Evolutionary conservation across 2,329 filamentous ascomycete genomes (phyloP), one percentile per base, ranked within the genome.

Genomic region (Clarireedia homoeocarpa): DNA sequence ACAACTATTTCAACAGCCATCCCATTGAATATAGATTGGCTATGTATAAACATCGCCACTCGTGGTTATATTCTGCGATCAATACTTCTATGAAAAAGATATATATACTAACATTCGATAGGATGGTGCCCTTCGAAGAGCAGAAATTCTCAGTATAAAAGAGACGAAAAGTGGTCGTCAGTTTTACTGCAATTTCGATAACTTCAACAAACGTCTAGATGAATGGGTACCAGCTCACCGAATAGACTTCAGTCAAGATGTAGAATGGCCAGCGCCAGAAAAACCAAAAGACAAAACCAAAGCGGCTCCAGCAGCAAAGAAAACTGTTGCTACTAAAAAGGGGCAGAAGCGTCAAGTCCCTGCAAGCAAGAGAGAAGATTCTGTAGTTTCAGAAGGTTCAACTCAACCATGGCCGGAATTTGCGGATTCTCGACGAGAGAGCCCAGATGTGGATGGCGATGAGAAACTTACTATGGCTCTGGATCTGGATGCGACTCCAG

Each of bases 131-230:
- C 81, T 88, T 59, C 86, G 94, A 65, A 91, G 94, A 74, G 94
- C 94, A 65, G 94, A 99, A 71, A 96, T 99, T 61, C 76, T 99
- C n/a, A 94, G 90, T 58, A 95, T 97, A 65, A 86, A 89, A 68
- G 89, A 91, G 58, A 88, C 89, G 23, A 95, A 95, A 72, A 92
- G 89, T 66, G 86, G 88, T 15, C 86, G 89, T 40, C 66, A 68
- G 45, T 68, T 66, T 48, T 68, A 68, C 49, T 67, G 65, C 54
- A 67, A 68, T 56, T 68, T 68, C 46, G 64, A 67, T 40, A 68
- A 68, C 47, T 68, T 66, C 59, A 68, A 68, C 40, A 68, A 68
- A 56, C 66, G 66, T 61, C 52, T 68, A 17, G 66, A 68, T 57
- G 94, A 99, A 77, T 99, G 94, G 94, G 85, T 99, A 9, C 79